These are phyloP conservation scores for Iberis amara DNA, from an alignment of 441 rosid species.

Conservation along the genomic window DNA sequence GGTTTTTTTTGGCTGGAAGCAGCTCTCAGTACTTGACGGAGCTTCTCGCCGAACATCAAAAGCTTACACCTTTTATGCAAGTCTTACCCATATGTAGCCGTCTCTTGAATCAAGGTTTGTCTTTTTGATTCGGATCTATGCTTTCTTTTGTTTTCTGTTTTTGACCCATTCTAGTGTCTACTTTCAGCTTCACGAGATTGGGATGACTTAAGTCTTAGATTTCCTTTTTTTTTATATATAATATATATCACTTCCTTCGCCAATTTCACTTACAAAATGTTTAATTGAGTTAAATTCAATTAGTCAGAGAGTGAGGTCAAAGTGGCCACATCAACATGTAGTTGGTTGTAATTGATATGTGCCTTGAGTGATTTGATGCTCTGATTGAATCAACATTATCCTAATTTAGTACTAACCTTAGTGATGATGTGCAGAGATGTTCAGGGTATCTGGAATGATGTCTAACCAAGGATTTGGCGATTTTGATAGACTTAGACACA, in stretches of 20 bases:
- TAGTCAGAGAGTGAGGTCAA: slow-evolving; percentile 7
- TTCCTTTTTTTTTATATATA: neutral
- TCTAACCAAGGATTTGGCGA: slow-evolving; percentile 86
- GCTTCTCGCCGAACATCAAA: slow-evolving; percentile 87
- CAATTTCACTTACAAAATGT: neutral
- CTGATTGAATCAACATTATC: slow-evolving; percentile 9
- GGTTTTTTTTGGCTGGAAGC: neutral
- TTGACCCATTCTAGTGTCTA: neutral
- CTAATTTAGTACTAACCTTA: neutral
- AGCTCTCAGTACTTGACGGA: slow-evolving; percentile 82
- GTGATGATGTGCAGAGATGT: slow-evolving; percentile 55
- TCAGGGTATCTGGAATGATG: slow-evolving; percentile 90
- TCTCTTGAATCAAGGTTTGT: slow-evolving; percentile 77
- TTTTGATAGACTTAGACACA: slow-evolving; percentile 77
- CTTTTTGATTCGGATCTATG: slow-evolving; percentile 51
- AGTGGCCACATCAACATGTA: too few relatives aligned
- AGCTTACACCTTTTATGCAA: slow-evolving; percentile 86
- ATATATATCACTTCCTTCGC: neutral
- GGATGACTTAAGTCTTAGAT: neutral
- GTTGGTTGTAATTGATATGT: neutral
- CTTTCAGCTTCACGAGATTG: slow-evolving; percentile 13
- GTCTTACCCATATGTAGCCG: slow-evolving; percentile 86
- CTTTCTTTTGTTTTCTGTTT: slow-evolving; percentile 14
- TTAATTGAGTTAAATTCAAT: neutral
- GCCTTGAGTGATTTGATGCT: slow-evolving; percentile 4